These are phyloP conservation scores for Telfairia occidentalis DNA, from an alignment of 331 rosid genomes.

Conservation along the genomic window DNA sequence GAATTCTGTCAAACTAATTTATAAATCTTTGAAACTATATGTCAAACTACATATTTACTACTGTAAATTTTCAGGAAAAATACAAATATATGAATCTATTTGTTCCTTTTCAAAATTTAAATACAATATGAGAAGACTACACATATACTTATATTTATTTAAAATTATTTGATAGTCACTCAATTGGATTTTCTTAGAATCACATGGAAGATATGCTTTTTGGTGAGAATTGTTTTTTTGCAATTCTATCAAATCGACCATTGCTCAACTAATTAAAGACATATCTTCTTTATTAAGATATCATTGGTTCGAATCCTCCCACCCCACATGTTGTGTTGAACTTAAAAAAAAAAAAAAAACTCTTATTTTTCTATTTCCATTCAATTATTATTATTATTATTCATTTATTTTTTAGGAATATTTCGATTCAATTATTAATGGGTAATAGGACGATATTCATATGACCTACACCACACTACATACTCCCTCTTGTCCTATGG, in stretches of 20 bases:
- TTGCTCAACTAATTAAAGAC: too few relatives aligned
- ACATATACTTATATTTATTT: not conserved
- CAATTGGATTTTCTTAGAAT: not conserved
- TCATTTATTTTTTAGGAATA: too few relatives aligned
- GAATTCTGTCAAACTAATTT: too few relatives aligned
- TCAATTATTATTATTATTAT: not conserved
- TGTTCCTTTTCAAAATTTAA: not conserved
- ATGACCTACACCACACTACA: not conserved
- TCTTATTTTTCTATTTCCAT: not conserved
- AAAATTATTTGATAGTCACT: not conserved
- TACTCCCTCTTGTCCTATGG: not conserved
- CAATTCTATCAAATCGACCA: too few relatives aligned
- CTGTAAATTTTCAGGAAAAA: too few relatives aligned
- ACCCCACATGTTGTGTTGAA: too few relatives aligned
- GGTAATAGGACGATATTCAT: not conserved
- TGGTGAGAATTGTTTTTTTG: not conserved
- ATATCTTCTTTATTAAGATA: too few relatives aligned
- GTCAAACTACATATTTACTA: not conserved
- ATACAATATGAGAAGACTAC: not conserved
- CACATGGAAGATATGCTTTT: not conserved
- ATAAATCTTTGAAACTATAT: not conserved
- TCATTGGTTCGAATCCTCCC: too few relatives aligned
- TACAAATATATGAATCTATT: too few relatives aligned
- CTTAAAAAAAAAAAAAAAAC: too few relatives aligned
- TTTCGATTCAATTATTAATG: not conserved